Conservation (phyloP, 2,329 filamentous ascomycete genomes). For the Conoideocrella luteorostrata region DNA sequence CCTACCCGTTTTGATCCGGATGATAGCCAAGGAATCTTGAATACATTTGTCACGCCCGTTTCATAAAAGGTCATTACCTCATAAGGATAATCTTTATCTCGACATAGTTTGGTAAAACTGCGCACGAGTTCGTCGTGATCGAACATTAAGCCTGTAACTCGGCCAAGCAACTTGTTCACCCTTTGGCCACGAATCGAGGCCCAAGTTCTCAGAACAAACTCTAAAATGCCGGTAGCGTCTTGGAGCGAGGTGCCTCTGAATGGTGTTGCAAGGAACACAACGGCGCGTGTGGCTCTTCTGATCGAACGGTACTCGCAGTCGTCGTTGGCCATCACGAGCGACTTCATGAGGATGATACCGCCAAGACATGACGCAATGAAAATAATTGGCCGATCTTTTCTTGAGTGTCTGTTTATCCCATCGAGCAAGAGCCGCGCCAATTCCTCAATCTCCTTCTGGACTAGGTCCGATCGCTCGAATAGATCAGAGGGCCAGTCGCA, state of each 20-base stretch:
- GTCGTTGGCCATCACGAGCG: conserved; percentile 16
- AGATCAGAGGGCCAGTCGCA: conserved; percentile 22
- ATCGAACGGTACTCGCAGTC: conserved; percentile 15
- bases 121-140: conserved; percentile 15
- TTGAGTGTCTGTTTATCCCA: conserved; percentile 15
- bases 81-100: conserved; percentile 5
- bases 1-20: conserved; percentile 13
- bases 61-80: conserved; percentile 19
- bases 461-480: conserved; percentile 11
- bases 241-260: conserved; percentile 21
- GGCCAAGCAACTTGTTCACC: conserved; percentile 13
- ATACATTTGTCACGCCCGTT: conserved; percentile 13
- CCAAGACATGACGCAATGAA: conserved; percentile 29
- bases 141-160: conserved; percentile 12
- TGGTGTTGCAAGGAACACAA: conserved; percentile 23
- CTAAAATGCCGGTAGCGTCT: conserved; percentile 15
- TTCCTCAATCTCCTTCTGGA: conserved; percentile 15
- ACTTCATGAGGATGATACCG: conserved; percentile 22
- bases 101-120: conserved; percentile 15
- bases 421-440: conserved; percentile 17
- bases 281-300: conserved; percentile 14
- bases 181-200: conserved; percentile 10
- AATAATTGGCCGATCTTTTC: conserved; percentile 18
- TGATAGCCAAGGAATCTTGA: conserved; percentile 13
- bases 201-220: conserved; percentile 11